These are phyloP conservation scores for Grosmannia clavigera DNA, from an alignment of 2,329 filamentous ascomycete genomes.

Conservation along the genomic window DNA sequence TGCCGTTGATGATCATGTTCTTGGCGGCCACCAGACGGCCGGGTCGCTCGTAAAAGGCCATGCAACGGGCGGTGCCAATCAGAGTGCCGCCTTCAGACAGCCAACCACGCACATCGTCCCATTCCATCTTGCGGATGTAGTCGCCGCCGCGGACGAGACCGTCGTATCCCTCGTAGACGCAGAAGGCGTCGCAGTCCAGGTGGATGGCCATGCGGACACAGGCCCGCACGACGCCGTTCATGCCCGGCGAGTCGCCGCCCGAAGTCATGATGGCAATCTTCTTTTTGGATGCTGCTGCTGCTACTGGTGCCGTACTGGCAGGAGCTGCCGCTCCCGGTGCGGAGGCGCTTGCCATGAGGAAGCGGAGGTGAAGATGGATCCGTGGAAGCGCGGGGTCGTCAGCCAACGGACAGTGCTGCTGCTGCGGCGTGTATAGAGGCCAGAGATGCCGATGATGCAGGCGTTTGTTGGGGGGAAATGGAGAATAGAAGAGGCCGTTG, in stretches of 20 bases:
- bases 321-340: neutral
- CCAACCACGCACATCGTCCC: slow-evolving; percentile 91
- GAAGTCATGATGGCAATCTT: slow-evolving; percentile 88
- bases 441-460: neutral
- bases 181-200: slow-evolving; percentile 66
- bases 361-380: too few relatives aligned
- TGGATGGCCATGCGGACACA: slow-evolving; percentile 87
- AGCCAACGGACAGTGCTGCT: too few relatives aligned
- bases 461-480: neutral
- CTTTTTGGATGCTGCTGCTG: slow-evolving; percentile 22
- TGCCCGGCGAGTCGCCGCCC: slow-evolving; percentile 86
- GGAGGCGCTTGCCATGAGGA: too few relatives aligned
- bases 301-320: neutral
- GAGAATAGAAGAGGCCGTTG: too few relatives aligned
- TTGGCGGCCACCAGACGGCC: slow-evolving; percentile 79
- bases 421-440: neutral
- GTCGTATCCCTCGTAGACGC: slow-evolving; percentile 89
- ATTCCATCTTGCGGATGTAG: slow-evolving; percentile 76
- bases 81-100: slow-evolving; percentile 88
- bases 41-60: slow-evolving; percentile 78
- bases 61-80: slow-evolving; percentile 89
- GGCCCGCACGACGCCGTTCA: slow-evolving; percentile 84
- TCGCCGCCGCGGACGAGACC: slow-evolving; percentile 82
- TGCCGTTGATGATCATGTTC: slow-evolving; percentile 86
- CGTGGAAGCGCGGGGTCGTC: too few relatives aligned